Percentiles rank a stretch among this genome's conserved stretches.
These are phyloP conservation scores for Mycena filopes DNA, from an alignment of 768 basidiomycete genomes.

Conservation along the genomic window DNA sequence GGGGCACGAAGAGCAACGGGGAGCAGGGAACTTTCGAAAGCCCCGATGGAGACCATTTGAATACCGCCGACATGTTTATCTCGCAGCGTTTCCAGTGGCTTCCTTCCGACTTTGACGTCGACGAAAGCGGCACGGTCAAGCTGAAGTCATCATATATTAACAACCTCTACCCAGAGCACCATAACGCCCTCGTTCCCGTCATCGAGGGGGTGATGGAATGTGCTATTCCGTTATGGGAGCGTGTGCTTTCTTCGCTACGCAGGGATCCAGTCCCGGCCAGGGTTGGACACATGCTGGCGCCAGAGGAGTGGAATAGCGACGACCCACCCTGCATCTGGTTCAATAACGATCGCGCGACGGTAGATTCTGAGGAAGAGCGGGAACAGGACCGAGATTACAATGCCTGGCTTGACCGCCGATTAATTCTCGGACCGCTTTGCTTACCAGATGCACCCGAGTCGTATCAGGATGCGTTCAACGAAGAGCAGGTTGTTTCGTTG, in stretches of 20 bases:
- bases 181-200: slow-evolving; percentile 27
- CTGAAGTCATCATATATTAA: slow-evolving; percentile 41
- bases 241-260: slow-evolving; percentile 31
- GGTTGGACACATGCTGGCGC: background rate
- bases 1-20: slow-evolving; percentile 11
- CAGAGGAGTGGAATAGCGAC: background rate
- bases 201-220: slow-evolving; percentile 35
- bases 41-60: slow-evolving; percentile 4
- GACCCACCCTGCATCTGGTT: slow-evolving; percentile 11
- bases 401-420: background rate
- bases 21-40: background rate
- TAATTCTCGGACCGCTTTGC: slow-evolving; percentile 1
- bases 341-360: background rate
- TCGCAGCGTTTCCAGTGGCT: slow-evolving; percentile 31
- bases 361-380: background rate
- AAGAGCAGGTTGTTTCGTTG: slow-evolving; percentile 4
- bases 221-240: slow-evolving; percentile 40
- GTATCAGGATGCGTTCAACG: background rate
- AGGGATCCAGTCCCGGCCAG: slow-evolving; percentile 2
- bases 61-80: slow-evolving; percentile 4
- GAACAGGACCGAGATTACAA: background rate
- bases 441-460: slow-evolving; percentile 14
- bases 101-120: slow-evolving; percentile 32
- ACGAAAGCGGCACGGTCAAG: slow-evolving; percentile 10
- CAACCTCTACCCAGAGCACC: slow-evolving; percentile 33